Evolutionary conservation across 129 eudicot species (phyloP), one percentile per base, ranked within the genome.

Genomic region (Pseudognaphalium luteoalbum): DNA sequence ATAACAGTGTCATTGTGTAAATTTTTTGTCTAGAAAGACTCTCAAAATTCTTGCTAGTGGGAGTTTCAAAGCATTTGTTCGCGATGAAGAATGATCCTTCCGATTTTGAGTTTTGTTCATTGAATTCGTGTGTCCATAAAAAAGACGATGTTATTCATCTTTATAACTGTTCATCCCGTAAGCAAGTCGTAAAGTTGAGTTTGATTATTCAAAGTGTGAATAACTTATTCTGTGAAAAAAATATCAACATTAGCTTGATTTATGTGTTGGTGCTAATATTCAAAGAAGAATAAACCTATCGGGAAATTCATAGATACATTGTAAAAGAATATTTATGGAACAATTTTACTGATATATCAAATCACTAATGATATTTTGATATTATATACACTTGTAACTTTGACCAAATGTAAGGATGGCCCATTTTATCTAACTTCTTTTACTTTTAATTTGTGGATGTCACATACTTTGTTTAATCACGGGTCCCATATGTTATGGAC

Each of bases 31-130:
- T 47, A 29, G 59, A 70, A 62, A 47, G 32, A 34, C 0, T 9
- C 25, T 14, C 37, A 19, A 62, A 62, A 21, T 33, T 50, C 64
- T 71, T 35, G 72, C 20, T 71, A 62, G 76, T 71, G 82, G 75
- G 57, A 32, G 33, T 14, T 63, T 52, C 61, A 14, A 78, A 63
- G 82, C 41, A 79, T 79, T 42, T 47, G 73, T 79, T 71, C 73
- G 71, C 51, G 59, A 71, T 37, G 16, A 51, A 71, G 16, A 51
- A 71, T 52, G 67, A 20, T 78, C 72, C 35, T 78, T 78, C 50
- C 50, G 30, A 32, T 63, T 71, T 71, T 35, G 20, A 50, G 42
- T 63, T 71, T 44, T 21, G 30, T 72, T 63, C 82, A 47, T 16
- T 33, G 59, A 62, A 78, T 62, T 47, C 42, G 32, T 1, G 39